phyloP scores from a whole-genome alignment of 768 basidiomycete genomes.

The Lactifluus hygrophoroides region DNA sequence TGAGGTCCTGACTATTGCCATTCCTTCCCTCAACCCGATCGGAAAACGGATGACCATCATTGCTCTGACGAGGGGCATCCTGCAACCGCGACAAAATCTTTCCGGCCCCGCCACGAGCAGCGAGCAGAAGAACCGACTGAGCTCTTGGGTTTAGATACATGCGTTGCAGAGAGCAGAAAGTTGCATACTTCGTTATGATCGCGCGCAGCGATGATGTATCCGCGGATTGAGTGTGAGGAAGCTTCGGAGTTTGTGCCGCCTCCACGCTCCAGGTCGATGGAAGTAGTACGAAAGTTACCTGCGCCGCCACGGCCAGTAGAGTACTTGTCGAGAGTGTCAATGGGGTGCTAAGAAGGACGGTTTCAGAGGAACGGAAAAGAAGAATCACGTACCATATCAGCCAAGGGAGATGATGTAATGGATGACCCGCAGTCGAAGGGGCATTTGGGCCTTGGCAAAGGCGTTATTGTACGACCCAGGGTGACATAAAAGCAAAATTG shows the following conservation, averaged over 20 bases:
- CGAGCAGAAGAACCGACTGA: conserved; percentile 36
- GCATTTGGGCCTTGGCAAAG: neutral
- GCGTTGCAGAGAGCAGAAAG: too few species aligned
- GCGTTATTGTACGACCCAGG: too few species aligned
- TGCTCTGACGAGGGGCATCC: conserved; percentile 27
- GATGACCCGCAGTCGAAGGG: neutral
- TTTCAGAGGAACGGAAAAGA: neutral
- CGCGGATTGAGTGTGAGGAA: conserved; percentile 47
- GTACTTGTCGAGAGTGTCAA: conserved; percentile 26
- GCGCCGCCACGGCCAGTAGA: conserved; percentile 62
- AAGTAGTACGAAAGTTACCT: conserved; percentile 54
- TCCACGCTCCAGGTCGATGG: conserved; percentile 23
- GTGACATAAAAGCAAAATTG: too few species aligned
- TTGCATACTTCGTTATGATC: conserved; percentile 33
- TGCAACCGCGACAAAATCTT: conserved; percentile 77
- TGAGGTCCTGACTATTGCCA: conserved; percentile 25
- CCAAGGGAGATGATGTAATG: neutral
- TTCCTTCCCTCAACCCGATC: conserved; percentile 12
- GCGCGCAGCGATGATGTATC: conserved; percentile 38
- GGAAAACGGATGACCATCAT: neutral
- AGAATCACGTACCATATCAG: neutral
- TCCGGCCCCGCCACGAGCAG: conserved; percentile 78
- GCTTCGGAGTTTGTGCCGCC: conserved; percentile 39
- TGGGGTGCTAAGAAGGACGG: neutral
- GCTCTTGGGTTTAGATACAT: conserved; percentile 21